Evolutionary conservation across 768 basidiomycete genomes (phyloP).

Genomic region (Krasilnikovozyma curviuscula): DNA sequence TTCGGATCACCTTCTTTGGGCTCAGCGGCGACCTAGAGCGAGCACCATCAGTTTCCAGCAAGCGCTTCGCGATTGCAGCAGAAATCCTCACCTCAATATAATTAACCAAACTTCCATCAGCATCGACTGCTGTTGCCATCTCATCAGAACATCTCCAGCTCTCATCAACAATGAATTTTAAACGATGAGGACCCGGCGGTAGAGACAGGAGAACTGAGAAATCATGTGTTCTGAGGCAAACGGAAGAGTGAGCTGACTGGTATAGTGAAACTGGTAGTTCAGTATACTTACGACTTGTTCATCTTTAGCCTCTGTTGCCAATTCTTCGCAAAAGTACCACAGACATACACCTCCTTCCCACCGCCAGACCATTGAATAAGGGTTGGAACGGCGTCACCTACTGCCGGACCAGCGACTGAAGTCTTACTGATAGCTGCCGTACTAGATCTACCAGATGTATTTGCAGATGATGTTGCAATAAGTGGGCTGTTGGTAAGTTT

Average conservation of each 20-base stretch:
- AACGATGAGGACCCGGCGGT: slow-evolving; percentile 74
- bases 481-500: not conserved
- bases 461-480: not conserved
- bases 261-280: no score
- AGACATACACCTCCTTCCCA: slow-evolving; percentile 45
- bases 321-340: slow-evolving; percentile 30
- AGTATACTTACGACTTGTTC: slow-evolving; percentile 24
- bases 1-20: slow-evolving; percentile 2
- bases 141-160: slow-evolving; percentile 44
- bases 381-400: slow-evolving; percentile 6
- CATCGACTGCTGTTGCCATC: slow-evolving; percentile 77
- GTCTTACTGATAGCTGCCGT: not conserved
- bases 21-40: slow-evolving; percentile 7
- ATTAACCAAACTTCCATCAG: slow-evolving; percentile 74
- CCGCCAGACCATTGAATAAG: slow-evolving; percentile 38
- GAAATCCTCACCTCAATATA: slow-evolving; percentile 59
- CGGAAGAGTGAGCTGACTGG: not conserved
- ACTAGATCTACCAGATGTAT: not conserved
- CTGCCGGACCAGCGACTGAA: not conserved
- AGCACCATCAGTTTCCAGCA: no score
- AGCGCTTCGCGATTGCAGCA: no score
- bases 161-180: slow-evolving; percentile 88
- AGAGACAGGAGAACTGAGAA: slow-evolving; percentile 33
- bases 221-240: slow-evolving; percentile 21
- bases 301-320: slow-evolving; percentile 26